Evolutionary conservation across 352 stramenopile genomes (phyloP).

Genomic region (Phytophthora boehmeriae): DNA sequence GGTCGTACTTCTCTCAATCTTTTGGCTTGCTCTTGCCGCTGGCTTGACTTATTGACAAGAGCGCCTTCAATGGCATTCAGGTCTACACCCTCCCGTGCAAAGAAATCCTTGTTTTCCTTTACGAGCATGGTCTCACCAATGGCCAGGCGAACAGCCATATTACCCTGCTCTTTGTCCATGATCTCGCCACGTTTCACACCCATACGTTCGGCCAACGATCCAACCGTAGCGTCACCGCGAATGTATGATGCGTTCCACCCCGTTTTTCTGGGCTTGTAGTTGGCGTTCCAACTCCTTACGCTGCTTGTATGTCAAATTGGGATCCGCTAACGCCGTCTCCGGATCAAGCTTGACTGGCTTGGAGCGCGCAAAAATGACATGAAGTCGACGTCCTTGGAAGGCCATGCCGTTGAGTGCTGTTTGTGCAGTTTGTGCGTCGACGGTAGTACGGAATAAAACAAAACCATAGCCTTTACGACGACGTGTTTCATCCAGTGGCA

Average conservation of each 20-base stretch:
- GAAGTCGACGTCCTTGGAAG: constrained; percentile 96
- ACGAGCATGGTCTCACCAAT: constrained; percentile 98
- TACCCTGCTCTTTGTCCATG: constrained; percentile 94
- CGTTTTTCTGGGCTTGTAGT: constrained; percentile 77
- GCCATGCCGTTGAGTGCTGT: constrained; percentile 91
- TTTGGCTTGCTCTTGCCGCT: constrained; percentile 50
- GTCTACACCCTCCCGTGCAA: constrained; percentile 94
- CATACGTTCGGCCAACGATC: constrained; percentile 84
- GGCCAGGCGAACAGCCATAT: constrained; percentile 97
- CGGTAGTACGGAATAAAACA: constrained; percentile 93
- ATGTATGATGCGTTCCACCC: constrained; percentile 97
- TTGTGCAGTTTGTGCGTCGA: constrained; percentile 90
- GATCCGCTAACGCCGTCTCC: constrained; percentile 58
- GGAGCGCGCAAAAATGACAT: constrained; percentile 91
- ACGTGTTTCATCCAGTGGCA: constrained; percentile 96
- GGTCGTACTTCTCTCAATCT: constrained; percentile 92
- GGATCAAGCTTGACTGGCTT: constrained; percentile 72
- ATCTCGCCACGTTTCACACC: constrained; percentile 94
- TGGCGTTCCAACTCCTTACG: constrained; percentile 92
- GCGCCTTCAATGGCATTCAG: constrained; percentile 92
- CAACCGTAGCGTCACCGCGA: constrained; percentile 73
- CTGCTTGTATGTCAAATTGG: constrained; percentile 88
- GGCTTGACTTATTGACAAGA: constrained; percentile 60
- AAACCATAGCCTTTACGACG: constrained; percentile 98
- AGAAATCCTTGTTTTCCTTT: constrained; percentile 98